A percentile compares a stretch with the other conserved stretches of the same genome.
Evolutionary conservation across 495 filamentous ascomycete species (phyloP).

Genomic region (Penicillium angulare): DNA sequence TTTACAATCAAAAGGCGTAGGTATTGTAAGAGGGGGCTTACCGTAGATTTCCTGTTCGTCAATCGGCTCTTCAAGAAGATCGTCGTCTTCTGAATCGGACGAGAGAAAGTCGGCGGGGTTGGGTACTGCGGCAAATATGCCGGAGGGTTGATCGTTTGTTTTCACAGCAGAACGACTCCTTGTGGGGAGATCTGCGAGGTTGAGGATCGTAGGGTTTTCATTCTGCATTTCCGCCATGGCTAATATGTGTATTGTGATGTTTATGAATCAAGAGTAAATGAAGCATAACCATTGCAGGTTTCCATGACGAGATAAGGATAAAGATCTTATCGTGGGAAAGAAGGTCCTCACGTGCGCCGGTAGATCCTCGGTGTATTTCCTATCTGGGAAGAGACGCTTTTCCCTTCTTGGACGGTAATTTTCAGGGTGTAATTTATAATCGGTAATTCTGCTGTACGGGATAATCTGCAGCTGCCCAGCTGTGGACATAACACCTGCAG

Average conservation of each 20-base stretch:
- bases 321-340: constrained; percentile 4
- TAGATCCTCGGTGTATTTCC: neutral
- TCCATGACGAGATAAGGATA: neutral
- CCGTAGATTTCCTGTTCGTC: constrained; percentile 97
- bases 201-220: constrained; percentile 91
- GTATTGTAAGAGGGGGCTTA: constrained; percentile 29
- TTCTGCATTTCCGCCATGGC: constrained; percentile 65
- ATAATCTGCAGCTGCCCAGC: too few species aligned
- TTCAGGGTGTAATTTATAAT: too few species aligned
- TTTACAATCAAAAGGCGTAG: neutral
- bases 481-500: too few species aligned
- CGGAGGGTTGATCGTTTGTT: constrained; percentile 38
- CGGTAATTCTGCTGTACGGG: too few species aligned
- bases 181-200: constrained; percentile 86
- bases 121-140: constrained; percentile 36
- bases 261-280: neutral
- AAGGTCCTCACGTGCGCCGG: neutral
- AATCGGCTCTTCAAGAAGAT: constrained; percentile 71
- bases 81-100: constrained; percentile 57
- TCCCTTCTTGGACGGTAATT: too few species aligned
- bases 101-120: constrained; percentile 33
- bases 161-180: constrained; percentile 53
- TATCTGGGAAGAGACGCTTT: neutral
- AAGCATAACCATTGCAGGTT: neutral
- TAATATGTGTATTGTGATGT: neutral